Evolutionary conservation across 495 filamentous ascomycete genomes (phyloP), one percentile per base, ranked within the genome.

Genomic region (Neurospora sp.): DNA sequence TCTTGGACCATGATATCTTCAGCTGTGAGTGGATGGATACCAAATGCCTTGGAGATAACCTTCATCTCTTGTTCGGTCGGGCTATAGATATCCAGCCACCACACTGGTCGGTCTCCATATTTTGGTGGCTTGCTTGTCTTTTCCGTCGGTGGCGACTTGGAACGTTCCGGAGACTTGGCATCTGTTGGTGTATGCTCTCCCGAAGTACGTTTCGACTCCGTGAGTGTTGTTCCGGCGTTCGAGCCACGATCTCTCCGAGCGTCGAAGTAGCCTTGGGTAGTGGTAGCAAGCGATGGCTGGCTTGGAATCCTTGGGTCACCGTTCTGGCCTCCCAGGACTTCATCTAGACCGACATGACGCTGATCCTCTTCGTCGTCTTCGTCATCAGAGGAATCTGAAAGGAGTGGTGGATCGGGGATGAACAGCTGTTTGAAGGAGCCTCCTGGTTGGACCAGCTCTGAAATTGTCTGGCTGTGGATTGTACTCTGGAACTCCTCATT

Each of bases 1-100:
- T 99, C 96, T 80, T 98, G 93, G 84, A 97, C 90, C 89, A 97
- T 90, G 81, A 99, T 98, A 81, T 99, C 96, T 79, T 99, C 96
- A 27, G 92, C 90, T 0, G 96, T 99, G 69, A 99, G 83, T 3
- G 95, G 94, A 81, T 99, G 96, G 70, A 99, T 97, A 9, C 92
- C 91, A 79, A 99, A 99, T 0, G 95, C 89, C 79, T 97, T 97
- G 44, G 94, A 90, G 27, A 99, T 85, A 39, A 96, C 89, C 73
- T 91, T 91, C 93, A 98, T 97, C 82, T 99, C 96, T 12, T 89
- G 88, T 71, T 97, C 93, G 7, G 94, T 98, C 5, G 96, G 96
- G 31, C 90, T 93, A 10, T 96, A 85, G 40, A 97, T 90, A 79
- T 99, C 96, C 0, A 99, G 87, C 96, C 96, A 99, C 86, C 94